Evolutionary conservation across 768 basidiomycete species (phyloP).

Genomic region (Obba rivulosa): DNA sequence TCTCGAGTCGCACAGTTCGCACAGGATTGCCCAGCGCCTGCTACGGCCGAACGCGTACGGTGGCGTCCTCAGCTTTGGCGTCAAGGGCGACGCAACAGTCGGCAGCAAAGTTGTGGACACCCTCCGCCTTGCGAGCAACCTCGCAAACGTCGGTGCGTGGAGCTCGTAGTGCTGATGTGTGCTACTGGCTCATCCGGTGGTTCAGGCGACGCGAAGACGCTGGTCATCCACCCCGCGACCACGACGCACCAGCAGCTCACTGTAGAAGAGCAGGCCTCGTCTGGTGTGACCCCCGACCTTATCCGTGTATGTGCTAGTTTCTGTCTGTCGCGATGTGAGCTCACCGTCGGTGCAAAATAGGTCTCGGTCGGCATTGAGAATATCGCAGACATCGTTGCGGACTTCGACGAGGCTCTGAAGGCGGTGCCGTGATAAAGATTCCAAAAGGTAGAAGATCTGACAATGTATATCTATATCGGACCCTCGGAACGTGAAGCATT

Average conservation of each 20-base stretch:
- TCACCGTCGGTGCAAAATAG: conserved; percentile 10
- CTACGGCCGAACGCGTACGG: conserved; percentile 55
- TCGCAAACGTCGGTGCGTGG: conserved; percentile 65
- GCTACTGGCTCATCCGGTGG: not conserved
- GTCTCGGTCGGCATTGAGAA: conserved; percentile 39
- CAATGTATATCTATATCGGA: not conserved
- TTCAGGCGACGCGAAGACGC: conserved; percentile 66
- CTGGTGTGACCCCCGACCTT: conserved; percentile 71
- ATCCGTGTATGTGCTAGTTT: conserved; percentile 48
- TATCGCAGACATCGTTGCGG: conserved; percentile 39
- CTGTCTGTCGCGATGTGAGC: not conserved
- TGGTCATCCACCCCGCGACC: conserved; percentile 73
- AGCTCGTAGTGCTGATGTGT: conserved; percentile 1
- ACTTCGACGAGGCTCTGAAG: conserved; percentile 36
- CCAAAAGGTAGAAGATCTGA: not conserved
- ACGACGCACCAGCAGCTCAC: conserved; percentile 74
- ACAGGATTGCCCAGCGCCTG: conserved; percentile 52
- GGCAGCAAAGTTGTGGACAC: conserved; percentile 65
- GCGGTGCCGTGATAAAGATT: conserved; percentile 13
- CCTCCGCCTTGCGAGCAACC: conserved; percentile 64
- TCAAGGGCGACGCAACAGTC: conserved; percentile 45
- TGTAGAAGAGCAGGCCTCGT: conserved; percentile 49
- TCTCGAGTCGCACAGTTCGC: conserved; percentile 53
- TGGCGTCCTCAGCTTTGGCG: conserved; percentile 75
- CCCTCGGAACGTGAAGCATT: too few relatives aligned